phyloP scores from a whole-genome alignment of 2,329 filamentous ascomycete species.

The Ophiosphaerella korrae region DNA sequence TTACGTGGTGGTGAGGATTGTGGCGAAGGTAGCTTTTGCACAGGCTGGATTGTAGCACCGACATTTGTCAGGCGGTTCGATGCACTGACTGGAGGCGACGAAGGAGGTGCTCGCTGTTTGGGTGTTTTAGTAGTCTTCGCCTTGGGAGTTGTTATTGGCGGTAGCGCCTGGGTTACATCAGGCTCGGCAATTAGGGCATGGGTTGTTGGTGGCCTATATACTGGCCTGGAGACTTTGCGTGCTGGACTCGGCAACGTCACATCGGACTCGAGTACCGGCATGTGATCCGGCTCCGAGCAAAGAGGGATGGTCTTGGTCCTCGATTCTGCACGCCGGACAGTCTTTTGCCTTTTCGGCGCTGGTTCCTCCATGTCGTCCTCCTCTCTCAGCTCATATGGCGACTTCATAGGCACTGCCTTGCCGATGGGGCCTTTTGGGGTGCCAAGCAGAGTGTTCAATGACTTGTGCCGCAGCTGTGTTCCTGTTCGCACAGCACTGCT shows the following conservation, averaged over 20 bases:
- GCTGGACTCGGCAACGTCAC: slow-evolving; percentile 32
- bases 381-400: slow-evolving; percentile 66
- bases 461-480: slow-evolving; percentile 59
- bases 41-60: slow-evolving; percentile 28
- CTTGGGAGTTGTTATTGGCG: slow-evolving; percentile 20
- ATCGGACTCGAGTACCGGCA: slow-evolving; percentile 24
- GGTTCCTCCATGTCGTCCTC: slow-evolving; percentile 36
- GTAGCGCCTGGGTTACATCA: slow-evolving; percentile 1
- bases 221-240: slow-evolving; percentile 5
- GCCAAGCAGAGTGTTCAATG: slow-evolving; percentile 68
- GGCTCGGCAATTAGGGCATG: slow-evolving; percentile 9
- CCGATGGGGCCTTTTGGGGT: slow-evolving; percentile 68
- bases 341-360: slow-evolving; percentile 49
- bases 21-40: slow-evolving; percentile 10
- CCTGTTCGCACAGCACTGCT: slow-evolving; percentile 14
- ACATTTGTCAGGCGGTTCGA: slow-evolving; percentile 46
- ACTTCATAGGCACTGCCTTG: slow-evolving; percentile 64
- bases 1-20: slow-evolving; percentile 22
- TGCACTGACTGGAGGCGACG: slow-evolving; percentile 46
- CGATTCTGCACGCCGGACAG: slow-evolving; percentile 12
- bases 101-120: slow-evolving; percentile 28
- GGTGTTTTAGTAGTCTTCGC: slow-evolving; percentile 30
- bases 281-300: slow-evolving; percentile 39
- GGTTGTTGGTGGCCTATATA: not conserved
- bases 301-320: slow-evolving; percentile 43